phyloP scores from a whole-genome alignment of 2,329 filamentous ascomycete species.

The Alternaria postmessia region DNA sequence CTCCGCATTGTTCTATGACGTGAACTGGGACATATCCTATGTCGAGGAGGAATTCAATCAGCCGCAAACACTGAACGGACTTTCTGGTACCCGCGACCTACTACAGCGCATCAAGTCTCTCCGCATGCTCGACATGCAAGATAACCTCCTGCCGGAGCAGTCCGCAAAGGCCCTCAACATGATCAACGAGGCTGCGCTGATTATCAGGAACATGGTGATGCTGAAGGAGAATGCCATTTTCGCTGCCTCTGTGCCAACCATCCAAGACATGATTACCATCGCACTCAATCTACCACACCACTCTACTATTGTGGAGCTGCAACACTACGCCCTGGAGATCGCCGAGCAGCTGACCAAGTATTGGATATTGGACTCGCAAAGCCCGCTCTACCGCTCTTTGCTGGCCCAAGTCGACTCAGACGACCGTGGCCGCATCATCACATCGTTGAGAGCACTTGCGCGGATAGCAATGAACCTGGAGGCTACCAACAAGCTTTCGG shows the following conservation, averaged over 20 bases:
- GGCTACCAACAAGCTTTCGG: slow-evolving; percentile 76
- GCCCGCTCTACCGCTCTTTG: slow-evolving; percentile 81
- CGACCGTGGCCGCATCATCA: slow-evolving; percentile 84
- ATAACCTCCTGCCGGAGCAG: slow-evolving; percentile 73
- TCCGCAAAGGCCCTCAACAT: slow-evolving; percentile 76
- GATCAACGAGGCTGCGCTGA: slow-evolving; percentile 85
- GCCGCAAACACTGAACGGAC: slow-evolving; percentile 67
- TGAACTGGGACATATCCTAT: slow-evolving; percentile 80
- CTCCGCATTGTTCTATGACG: slow-evolving; percentile 79
- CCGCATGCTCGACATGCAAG: slow-evolving; percentile 65
- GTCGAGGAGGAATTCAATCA: slow-evolving; percentile 61
- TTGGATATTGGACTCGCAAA: slow-evolving; percentile 73
- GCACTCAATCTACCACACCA: slow-evolving; percentile 78
- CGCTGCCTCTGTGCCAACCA: slow-evolving; percentile 75
- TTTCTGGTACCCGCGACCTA: slow-evolving; percentile 73
- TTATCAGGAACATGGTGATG: slow-evolving; percentile 96
- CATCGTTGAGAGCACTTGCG: slow-evolving; percentile 79
- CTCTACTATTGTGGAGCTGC: slow-evolving; percentile 79
- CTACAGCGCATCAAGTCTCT: slow-evolving; percentile 75
- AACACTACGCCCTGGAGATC: slow-evolving; percentile 90
- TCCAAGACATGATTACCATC: slow-evolving; percentile 85
- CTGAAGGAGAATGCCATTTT: slow-evolving; percentile 87
- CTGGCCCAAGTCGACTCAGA: slow-evolving; percentile 62
- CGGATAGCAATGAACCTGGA: slow-evolving; percentile 89
- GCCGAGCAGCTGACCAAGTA: slow-evolving; percentile 89